A percentile compares a stretch with the other conserved stretches of the same genome.
Conservation (phyloP, 2,329 filamentous ascomycete species). For the Cladosporium sp. region DNA sequence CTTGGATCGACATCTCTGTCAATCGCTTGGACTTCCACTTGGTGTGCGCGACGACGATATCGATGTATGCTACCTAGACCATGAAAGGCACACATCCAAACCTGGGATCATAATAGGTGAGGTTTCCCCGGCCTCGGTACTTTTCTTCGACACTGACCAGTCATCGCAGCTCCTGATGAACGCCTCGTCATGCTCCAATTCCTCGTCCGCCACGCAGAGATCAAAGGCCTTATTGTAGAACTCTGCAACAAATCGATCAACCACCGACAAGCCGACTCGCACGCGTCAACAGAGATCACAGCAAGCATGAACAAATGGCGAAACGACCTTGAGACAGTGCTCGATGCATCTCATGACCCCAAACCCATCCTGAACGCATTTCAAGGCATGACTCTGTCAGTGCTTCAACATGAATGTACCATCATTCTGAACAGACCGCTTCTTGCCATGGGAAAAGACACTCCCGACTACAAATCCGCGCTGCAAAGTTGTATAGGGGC, state of each 20-base stretch:
- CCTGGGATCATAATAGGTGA: slow-evolving; percentile 8
- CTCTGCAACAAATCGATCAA: slow-evolving; percentile 51
- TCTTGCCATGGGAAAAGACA: slow-evolving; percentile 43
- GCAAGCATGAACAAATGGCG: slow-evolving; percentile 50
- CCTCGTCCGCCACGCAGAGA: slow-evolving; percentile 46
- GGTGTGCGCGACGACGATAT: slow-evolving; percentile 55
- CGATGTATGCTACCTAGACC: slow-evolving; percentile 53
- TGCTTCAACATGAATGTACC: slow-evolving; percentile 48
- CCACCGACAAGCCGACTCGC: slow-evolving; percentile 39
- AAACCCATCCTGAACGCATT: slow-evolving; percentile 22
- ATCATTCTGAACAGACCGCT: slow-evolving; percentile 51
- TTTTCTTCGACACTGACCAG: not conserved
- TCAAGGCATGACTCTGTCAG: slow-evolving; percentile 41
- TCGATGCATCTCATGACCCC: slow-evolving; percentile 3
- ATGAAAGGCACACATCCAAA: slow-evolving; percentile 40
- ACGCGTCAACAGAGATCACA: slow-evolving; percentile 39
- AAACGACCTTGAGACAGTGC: slow-evolving; percentile 50
- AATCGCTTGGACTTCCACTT: slow-evolving; percentile 53
- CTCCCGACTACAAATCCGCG: slow-evolving; percentile 44
- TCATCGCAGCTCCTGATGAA: not conserved
- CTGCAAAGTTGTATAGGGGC: slow-evolving; percentile 51
- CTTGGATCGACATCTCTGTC: slow-evolving; percentile 53
- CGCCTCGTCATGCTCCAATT: slow-evolving; percentile 18
- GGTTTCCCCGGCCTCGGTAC: too few relatives aligned
- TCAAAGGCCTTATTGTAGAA: slow-evolving; percentile 50